These are phyloP conservation scores for Ophioceras dolichostomum DNA, from an alignment of 2,329 filamentous ascomycete species.

Conservation along the genomic window DNA sequence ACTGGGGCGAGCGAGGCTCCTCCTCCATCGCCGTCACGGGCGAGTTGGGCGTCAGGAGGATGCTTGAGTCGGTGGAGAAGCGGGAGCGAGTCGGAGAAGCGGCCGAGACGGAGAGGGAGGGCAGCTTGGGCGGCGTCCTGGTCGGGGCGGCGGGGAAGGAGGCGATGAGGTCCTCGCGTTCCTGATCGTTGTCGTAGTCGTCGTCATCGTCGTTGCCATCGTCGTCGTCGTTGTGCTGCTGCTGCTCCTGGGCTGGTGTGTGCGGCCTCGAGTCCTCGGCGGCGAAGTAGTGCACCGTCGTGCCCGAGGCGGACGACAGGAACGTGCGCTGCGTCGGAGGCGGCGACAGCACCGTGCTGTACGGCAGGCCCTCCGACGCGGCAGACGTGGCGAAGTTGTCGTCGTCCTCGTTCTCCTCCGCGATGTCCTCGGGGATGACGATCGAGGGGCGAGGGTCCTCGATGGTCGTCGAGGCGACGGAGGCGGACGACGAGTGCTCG, in stretches of 20 bases:
- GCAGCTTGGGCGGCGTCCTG: conserved; percentile 4
- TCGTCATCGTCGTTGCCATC: no score
- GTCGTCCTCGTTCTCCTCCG: conserved; percentile 38
- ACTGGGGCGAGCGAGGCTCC: conserved; percentile 25
- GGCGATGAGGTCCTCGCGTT: no score
- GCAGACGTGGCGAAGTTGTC: conserved; percentile 49
- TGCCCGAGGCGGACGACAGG: conserved; percentile 12
- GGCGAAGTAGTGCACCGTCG: no score
- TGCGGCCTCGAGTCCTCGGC: conserved; percentile 3
- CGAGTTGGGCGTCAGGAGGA: no score
- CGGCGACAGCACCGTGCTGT: conserved; percentile 36
- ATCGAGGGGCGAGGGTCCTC: conserved; percentile 18
- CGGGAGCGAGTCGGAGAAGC: conserved; percentile 10
- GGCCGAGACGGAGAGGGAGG: neutral
- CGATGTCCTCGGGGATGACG: conserved; percentile 31
- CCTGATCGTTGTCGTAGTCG: no score
- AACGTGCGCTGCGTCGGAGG: conserved; percentile 33
- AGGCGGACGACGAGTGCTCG: conserved; percentile 15
- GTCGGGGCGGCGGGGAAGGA: conserved; percentile 4
- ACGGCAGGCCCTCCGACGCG: conserved; percentile 28
- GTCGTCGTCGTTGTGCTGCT: no score
- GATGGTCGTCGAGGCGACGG: conserved; percentile 11
- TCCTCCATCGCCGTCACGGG: no score
- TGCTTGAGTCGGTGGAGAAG: conserved; percentile 17
- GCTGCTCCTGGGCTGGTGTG: neutral